Percentiles rank a stretch among this genome's conserved stretches.
phyloP scores from a whole-genome alignment of 2,329 filamentous ascomycete species.

The Colletotrichum sp. region DNA sequence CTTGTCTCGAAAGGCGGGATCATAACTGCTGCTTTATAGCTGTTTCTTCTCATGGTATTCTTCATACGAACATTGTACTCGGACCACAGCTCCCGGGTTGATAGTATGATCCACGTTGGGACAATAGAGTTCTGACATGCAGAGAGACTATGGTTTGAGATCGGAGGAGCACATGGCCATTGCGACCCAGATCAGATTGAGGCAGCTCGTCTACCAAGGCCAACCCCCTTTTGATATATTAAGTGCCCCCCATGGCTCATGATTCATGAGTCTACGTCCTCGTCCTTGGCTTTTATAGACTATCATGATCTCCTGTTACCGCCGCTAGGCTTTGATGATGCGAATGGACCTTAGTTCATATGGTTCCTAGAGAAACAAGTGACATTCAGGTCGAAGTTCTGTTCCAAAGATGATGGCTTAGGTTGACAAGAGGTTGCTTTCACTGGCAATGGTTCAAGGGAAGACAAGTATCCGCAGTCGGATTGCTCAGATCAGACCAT shows the following conservation, averaged over 20 bases:
- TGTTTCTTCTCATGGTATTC: not conserved
- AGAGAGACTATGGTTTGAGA: not conserved
- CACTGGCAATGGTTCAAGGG: not conserved
- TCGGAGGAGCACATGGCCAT: not conserved
- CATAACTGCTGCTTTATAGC: not conserved
- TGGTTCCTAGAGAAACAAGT: not conserved
- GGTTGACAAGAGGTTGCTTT: not conserved
- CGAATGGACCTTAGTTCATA: not conserved
- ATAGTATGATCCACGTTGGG: not conserved
- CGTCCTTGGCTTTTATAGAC: not conserved
- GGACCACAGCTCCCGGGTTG: not conserved
- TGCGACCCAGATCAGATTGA: not conserved
- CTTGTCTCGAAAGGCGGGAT: not conserved
- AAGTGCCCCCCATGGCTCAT: not conserved
- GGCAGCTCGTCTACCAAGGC: not conserved
- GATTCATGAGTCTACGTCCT: not conserved
- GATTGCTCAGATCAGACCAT: not conserved
- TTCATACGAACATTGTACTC: fast-evolving
- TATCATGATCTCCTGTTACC: not conserved
- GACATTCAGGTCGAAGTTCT: not conserved
- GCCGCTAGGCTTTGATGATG: not conserved
- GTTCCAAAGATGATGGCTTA: not conserved
- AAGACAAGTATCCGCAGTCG: not conserved
- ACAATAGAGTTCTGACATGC: not conserved
- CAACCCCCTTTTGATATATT: not conserved